Base-by-base conservation (phyloP, 108 stramenopile species). In the Aurantiochytrium sp. region DNA sequence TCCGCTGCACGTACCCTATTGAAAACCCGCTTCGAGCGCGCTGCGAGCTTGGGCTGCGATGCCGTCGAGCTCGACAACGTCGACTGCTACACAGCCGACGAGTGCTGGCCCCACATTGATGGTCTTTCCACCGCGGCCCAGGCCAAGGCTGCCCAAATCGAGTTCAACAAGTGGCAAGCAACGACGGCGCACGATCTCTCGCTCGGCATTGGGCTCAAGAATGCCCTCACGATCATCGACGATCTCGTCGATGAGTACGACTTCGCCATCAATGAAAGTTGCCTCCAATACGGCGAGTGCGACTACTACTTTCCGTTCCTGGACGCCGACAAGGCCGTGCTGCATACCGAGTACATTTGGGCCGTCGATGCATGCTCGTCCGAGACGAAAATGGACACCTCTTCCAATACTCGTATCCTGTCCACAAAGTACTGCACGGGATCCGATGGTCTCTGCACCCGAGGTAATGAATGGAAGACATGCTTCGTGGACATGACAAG, bases 251-350 rank as follows among this genome's bases (percentile, higher is more conserved):
- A 64, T 21, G 88, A 60, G 44, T 89, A 88, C 59, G 89, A 89
- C 87, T 89, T 89, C 44, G 88, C 89, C 16, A 88, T 89, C 59
- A 89, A 89, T 23, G 89, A 89, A 60, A 64, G 88, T 42, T 89
- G 89, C 59, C 88, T 87, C n/a, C 23, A 88, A 28, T 89, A 88
- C 64, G 43, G 45, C 18, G 89, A 89, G 25, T 89, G 89, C 49
- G 58, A 25, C 58, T 23, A 59, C 0, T 59, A 44, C 43, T 16
- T 18, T 43, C 59, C 59, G 42, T 89, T 89, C 88, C 64, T 88
- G 42, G 87, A 42, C 5, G 42, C 60, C 5, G 28, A 44, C 59
- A 89, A 89, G 88, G 35, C 72, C 44, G 72, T 88, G n/a, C n/a
- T 88, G 5, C 29, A 89, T 23, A 28, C 51, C 25, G 76, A 83